Percentiles rank a stretch among this genome's conserved stretches.
phyloP scores from a whole-genome alignment of 306 rosid species.

The Cucurbita maxima region DNA sequence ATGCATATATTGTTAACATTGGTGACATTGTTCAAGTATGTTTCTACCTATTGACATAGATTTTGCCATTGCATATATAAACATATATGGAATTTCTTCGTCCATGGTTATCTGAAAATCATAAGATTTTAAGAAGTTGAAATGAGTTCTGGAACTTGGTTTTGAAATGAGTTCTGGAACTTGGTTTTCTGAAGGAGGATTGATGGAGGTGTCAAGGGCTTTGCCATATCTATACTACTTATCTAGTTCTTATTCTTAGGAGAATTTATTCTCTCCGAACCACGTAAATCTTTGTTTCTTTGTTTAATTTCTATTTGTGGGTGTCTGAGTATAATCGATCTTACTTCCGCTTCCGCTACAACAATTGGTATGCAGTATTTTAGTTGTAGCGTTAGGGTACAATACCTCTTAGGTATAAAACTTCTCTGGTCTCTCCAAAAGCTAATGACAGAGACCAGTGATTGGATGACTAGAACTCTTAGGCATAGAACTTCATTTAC shows the following conservation, averaged over 20 bases:
- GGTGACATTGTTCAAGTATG: constrained; percentile 66
- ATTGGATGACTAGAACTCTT: not conserved
- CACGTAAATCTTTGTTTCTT: too few species aligned
- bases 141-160: not conserved
- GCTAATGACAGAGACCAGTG: not conserved
- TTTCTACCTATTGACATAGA: not conserved
- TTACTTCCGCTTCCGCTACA: too few species aligned
- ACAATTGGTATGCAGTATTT: too few species aligned
- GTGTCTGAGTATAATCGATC: not conserved
- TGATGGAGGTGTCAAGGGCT: too few species aligned
- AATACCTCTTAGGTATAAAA: not conserved
- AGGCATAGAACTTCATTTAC: not conserved
- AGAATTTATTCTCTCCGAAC: too few species aligned
- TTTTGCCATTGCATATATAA: not conserved
- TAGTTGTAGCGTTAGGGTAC: too few species aligned
- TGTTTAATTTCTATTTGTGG: too few species aligned
- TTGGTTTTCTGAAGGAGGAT: too few species aligned
- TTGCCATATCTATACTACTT: too few species aligned
- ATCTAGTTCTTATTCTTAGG: too few species aligned
- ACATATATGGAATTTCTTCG: not conserved
- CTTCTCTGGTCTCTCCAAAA: not conserved
- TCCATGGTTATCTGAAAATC: not conserved
- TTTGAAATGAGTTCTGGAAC: not conserved
- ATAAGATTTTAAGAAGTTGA: not conserved
- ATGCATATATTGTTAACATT: constrained; percentile 56